Percentiles rank a stretch among this genome's conserved stretches.
These are phyloP conservation scores for Selenicereus undatus DNA, from an alignment of 148 eudicot species.

Conservation along the genomic window DNA sequence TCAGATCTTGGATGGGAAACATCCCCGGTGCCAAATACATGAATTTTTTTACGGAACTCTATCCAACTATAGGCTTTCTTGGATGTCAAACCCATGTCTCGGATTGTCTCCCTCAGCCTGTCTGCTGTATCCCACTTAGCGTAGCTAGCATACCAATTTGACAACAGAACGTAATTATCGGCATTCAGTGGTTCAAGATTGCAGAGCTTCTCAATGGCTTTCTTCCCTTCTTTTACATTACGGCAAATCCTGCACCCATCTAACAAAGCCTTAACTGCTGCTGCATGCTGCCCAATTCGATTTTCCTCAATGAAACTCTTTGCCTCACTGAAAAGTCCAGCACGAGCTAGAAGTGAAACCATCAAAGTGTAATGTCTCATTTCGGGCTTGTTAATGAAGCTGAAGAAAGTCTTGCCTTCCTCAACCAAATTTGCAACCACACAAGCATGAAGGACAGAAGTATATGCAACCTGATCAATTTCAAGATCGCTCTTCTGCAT, in stretches of 20 bases:
- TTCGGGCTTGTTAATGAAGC: conserved; percentile 42
- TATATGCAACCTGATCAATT: conserved; percentile 43
- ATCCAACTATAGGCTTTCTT: conserved; percentile 73
- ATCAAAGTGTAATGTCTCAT: conserved; percentile 47
- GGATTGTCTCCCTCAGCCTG: conserved; percentile 39
- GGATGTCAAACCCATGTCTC: conserved; percentile 45
- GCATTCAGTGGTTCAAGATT: conserved; percentile 54
- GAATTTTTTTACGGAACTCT: conserved; percentile 59
- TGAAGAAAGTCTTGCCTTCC: conserved; percentile 43
- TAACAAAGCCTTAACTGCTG: conserved; percentile 53
- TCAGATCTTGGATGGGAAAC: conserved; percentile 63
- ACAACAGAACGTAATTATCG: conserved; percentile 43
- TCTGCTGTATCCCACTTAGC: conserved; percentile 52
- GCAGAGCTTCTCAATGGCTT: conserved; percentile 42
- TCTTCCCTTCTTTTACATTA: conserved; percentile 40
- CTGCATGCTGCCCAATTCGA: conserved; percentile 31
- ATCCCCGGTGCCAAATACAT: conserved; percentile 69
- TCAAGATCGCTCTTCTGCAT: conserved; percentile 32
- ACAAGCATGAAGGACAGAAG: conserved; percentile 53
- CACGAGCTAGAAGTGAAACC: conserved; percentile 57
- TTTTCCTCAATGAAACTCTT: conserved; percentile 39
- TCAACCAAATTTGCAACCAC: conserved; percentile 50
- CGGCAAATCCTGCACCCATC: conserved; percentile 55
- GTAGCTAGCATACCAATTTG: conserved; percentile 50
- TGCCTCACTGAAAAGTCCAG: conserved; percentile 54